Base-by-base conservation (phyloP, 202 grass and related monocot genomes). In the Elaeis oleifera region DNA sequence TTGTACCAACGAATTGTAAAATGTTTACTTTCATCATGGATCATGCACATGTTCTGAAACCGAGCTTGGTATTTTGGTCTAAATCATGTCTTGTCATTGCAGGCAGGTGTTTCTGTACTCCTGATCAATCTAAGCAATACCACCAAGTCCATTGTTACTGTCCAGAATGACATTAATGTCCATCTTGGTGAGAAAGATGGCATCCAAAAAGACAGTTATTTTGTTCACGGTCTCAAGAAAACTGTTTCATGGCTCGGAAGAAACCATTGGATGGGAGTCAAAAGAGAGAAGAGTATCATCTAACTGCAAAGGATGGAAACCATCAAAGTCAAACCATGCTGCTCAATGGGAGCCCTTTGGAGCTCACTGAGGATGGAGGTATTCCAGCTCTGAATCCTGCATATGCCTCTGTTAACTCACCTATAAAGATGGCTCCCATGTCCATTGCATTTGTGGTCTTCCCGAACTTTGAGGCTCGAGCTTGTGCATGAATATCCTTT, bases 281-380 rank as follows among this genome's bases (percentile, higher is more conserved):
- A 27, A 84, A 74, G 68, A 89, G 94, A 78, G 85, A 99, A 69
- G 94, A 99, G 50, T 99, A 99, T 73, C 88, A 80, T 80, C 73
- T 94, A 55, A 84, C 78, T 0, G 80, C 77, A 0, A 70, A 86
- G 56, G 80, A 83, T 16, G 77, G 62, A 15, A 80, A 87, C 60
- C 54, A 57, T 75, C 48, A 80, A 18, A 82, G 88, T 24, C 78
- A 80, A 63, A 94, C 77, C 31, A 79, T 87, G 75, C 78, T 99
- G 52, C 78, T 99, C 36, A 99, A 99, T 61, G 88, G 85, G 70
- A 67, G 11, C 54, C 85, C 88, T 60, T 62, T 99, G 18, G 82
- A 89, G 67, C 79, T 94, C 24, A 89, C 55, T 61, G 69, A 23
- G 54, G 82, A 86, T 36, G 94, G 75, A 58, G 75, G 78, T 51